Evolutionary conservation across 371 early-diverging fungal species (phyloP).

Genomic region (Mucor circinelloides): DNA sequence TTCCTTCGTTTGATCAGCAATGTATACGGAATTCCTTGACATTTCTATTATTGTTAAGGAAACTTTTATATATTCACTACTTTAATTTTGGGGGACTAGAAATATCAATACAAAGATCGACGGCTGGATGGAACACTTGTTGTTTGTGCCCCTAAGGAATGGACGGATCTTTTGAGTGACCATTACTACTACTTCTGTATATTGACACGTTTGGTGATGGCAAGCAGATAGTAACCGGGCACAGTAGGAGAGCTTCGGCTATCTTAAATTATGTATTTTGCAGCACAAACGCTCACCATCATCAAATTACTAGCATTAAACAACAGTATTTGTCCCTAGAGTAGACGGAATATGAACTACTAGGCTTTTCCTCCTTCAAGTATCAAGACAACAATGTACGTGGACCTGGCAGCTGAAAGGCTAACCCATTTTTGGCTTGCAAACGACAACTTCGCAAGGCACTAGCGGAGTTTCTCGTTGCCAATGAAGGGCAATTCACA

Average conservation of each 20-base stretch:
- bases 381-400: neutral
- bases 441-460: neutral
- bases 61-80: too few relatives aligned
- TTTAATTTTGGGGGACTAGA: too few relatives aligned
- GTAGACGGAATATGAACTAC: constrained; percentile 2
- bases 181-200: too few relatives aligned
- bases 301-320: neutral
- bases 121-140: neutral
- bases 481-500: neutral
- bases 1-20: too few relatives aligned
- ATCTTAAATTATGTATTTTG: neutral
- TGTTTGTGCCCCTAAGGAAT: neutral
- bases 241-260: neutral
- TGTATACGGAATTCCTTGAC: too few relatives aligned
- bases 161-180: neutral
- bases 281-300: neutral
- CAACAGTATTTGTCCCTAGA: neutral
- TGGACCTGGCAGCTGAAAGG: neutral
- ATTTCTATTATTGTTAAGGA: too few relatives aligned
- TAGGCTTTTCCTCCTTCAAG: neutral
- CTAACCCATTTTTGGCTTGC: neutral
- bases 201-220: neutral
- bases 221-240: neutral
- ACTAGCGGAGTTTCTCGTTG: neutral
- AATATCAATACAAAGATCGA: neutral